Percentiles rank a stretch among this genome's conserved stretches.
phyloP scores from a whole-genome alignment of 495 filamentous ascomycete genomes.

The Evernia prunastri region DNA sequence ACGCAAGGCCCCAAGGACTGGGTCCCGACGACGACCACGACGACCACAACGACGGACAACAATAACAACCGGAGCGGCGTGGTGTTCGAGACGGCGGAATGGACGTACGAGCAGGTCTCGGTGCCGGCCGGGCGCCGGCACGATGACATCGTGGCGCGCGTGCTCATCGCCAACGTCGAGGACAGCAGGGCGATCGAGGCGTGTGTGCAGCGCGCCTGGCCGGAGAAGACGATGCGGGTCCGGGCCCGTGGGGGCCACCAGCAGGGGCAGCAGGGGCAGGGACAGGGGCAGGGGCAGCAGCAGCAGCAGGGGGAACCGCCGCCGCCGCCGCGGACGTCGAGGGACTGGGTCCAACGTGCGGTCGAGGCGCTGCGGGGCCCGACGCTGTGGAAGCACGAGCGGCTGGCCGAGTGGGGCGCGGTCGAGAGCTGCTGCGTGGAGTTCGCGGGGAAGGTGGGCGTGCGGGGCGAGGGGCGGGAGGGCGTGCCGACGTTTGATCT shows the following conservation, averaged over 20 bases:
- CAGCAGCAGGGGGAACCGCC: too few species aligned
- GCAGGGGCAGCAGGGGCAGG: too few species aligned
- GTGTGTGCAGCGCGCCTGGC: background rate
- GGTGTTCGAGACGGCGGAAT: background rate
- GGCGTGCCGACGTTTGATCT: background rate
- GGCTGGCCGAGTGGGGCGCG: background rate
- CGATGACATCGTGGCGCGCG: background rate
- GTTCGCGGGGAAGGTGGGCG: background rate
- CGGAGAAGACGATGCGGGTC: background rate
- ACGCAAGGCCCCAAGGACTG: too few species aligned
- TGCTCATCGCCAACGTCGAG: background rate
- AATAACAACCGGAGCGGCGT: background rate
- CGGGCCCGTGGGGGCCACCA: too few species aligned
- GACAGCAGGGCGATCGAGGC: background rate
- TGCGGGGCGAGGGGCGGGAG: background rate
- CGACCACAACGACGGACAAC: too few species aligned
- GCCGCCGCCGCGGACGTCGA: background rate
- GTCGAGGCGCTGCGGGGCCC: background rate
- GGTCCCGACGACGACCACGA: too few species aligned
- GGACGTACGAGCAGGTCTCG: background rate
- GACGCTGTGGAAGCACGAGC: background rate
- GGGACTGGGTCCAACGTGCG: background rate
- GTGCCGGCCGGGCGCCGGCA: constrained; percentile 3
- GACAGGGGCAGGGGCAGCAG: too few species aligned
- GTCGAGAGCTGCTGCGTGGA: background rate